phyloP scores from a whole-genome alignment of 2,329 filamentous ascomycete species.

The Pseudogymnoascus sp. region DNA sequence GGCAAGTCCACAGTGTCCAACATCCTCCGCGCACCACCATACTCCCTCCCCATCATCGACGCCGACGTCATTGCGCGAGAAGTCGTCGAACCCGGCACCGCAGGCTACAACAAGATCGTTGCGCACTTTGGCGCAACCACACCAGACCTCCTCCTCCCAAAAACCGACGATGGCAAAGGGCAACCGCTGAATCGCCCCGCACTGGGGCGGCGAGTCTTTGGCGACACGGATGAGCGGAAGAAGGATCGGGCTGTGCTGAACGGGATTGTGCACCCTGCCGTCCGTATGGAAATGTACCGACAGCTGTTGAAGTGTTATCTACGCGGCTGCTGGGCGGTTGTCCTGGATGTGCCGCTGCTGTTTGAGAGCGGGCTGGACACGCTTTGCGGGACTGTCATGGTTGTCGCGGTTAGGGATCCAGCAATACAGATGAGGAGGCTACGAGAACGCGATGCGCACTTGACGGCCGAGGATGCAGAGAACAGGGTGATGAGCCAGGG shows the following conservation, averaged over 20 bases:
- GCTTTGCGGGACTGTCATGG: slow-evolving; percentile 76
- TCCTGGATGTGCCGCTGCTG: slow-evolving; percentile 84
- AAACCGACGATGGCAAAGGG: slow-evolving; percentile 51
- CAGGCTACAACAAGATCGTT: slow-evolving; percentile 77
- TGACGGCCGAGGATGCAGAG: slow-evolving; percentile 78
- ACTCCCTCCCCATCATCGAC: slow-evolving; percentile 86
- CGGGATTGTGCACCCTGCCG: slow-evolving; percentile 85
- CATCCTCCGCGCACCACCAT: slow-evolving; percentile 70
- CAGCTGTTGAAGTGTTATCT: slow-evolving; percentile 67
- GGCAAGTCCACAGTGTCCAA: slow-evolving; percentile 94
- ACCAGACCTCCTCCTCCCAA: slow-evolving; percentile 71
- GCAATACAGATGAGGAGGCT: slow-evolving; percentile 76
- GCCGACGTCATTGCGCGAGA: slow-evolving; percentile 87
- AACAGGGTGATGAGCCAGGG: slow-evolving; percentile 82
- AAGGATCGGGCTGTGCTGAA: slow-evolving; percentile 74
- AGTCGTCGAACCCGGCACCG: slow-evolving; percentile 87
- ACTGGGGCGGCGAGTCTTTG: slow-evolving; percentile 81
- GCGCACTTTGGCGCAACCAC: slow-evolving; percentile 73
- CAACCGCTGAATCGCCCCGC: slow-evolving; percentile 78
- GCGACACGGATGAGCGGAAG: slow-evolving; percentile 61
- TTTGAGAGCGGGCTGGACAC: slow-evolving; percentile 84
- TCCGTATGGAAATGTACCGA: slow-evolving; percentile 74
- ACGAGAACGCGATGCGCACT: slow-evolving; percentile 65
- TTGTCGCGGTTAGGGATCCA: slow-evolving; percentile 78
- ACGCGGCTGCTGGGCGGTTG: slow-evolving; percentile 74